Conservation (phyloP, 371 early-diverging fungal species). For the Ecytonucleospora hepatopenaei region DNA sequence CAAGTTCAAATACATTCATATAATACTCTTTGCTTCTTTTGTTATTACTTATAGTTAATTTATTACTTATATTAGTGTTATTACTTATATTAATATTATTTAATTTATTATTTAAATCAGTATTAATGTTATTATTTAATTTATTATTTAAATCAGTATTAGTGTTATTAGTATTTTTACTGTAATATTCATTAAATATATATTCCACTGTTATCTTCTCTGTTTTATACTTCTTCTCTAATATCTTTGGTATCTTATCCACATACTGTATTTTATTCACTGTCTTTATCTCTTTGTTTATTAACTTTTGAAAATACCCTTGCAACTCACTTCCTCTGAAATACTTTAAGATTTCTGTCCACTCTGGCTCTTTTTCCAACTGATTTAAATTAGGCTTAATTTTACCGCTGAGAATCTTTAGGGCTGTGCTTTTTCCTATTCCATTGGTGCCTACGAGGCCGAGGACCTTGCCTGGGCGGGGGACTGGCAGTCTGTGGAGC, state of each 20-base stretch:
- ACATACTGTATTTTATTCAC: constrained; percentile 94
- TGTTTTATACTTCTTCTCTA: constrained; percentile 60
- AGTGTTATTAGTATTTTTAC: too few relatives aligned
- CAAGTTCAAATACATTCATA: constrained; percentile 60
- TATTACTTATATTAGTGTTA: too few relatives aligned
- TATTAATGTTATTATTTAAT: too few relatives aligned
- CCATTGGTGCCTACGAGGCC: constrained; percentile 98
- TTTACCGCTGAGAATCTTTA: constrained; percentile 86
- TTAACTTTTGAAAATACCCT: constrained; percentile 90
- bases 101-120: too few relatives aligned
- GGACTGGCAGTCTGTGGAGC: constrained; percentile 89
- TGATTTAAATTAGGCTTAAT: constrained; percentile 91
- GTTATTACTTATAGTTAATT: constrained; percentile 66
- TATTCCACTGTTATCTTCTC: constrained; percentile 60
- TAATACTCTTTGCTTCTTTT: constrained; percentile 61
- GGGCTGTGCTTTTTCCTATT: constrained; percentile 86
- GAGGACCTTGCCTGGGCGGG: constrained; percentile 86
- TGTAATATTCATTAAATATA: constrained; percentile 64
- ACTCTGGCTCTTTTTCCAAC: constrained; percentile 69
- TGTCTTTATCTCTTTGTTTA: constrained; percentile 62
- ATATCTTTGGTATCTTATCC: constrained; percentile 75
- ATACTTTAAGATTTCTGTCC: constrained; percentile 83
- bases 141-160: too few relatives aligned
- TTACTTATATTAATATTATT: too few relatives aligned
- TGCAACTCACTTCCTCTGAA: constrained; percentile 96